Evolutionary conservation across 441 rosid species (phyloP).

Genomic region (Flueggea neowawraea): DNA sequence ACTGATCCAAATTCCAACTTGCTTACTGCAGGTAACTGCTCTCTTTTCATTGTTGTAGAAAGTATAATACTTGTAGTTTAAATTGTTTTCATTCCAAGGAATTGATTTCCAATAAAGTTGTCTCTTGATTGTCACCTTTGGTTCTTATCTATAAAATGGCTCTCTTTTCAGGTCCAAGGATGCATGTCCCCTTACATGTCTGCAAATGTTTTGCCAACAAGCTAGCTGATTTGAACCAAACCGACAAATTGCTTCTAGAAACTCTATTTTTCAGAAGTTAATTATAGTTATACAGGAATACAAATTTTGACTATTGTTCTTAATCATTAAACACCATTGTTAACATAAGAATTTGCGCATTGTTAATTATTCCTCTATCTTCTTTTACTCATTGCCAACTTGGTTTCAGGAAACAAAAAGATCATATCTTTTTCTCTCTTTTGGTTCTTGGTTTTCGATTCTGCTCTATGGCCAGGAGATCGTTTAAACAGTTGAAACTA

Average conservation of each 20-base stretch:
- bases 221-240: constrained; percentile 24
- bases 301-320: no score
- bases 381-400: neutral
- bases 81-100: neutral
- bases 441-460: constrained; percentile 10
- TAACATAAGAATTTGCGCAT: no score
- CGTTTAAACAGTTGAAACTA: constrained; percentile 58
- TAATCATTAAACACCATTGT: no score
- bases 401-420: constrained; percentile 6
- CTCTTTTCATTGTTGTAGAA: neutral
- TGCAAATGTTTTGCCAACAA: constrained; percentile 53
- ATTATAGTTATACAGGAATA: no score
- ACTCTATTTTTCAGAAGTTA: no score
- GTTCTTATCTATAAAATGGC: constrained; percentile 2
- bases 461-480: constrained; percentile 43
- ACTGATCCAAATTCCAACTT: constrained; percentile 67
- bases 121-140: neutral
- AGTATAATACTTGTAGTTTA: neutral
- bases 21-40: constrained; percentile 69
- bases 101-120: no score
- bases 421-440: constrained; percentile 9
- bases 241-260: no score
- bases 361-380: no score
- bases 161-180: constrained; percentile 56
- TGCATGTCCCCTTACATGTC: constrained; percentile 81